Conservation (phyloP, 768 basidiomycete species). For the Crucibulum laeve region DNA sequence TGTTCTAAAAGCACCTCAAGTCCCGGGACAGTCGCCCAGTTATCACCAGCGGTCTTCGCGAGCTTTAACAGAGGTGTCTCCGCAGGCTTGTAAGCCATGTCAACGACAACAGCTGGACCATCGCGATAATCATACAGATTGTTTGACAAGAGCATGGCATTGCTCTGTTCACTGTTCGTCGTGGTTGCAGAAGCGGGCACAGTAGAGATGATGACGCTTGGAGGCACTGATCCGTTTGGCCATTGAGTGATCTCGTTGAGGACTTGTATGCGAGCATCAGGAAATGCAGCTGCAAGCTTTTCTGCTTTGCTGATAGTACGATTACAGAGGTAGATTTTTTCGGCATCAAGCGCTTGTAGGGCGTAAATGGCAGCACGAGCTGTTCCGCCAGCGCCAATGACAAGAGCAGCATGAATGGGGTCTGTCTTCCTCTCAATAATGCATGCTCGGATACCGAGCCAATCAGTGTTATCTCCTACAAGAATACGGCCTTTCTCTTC, state of each 20-base stretch:
- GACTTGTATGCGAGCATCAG: slow-evolving; percentile 53
- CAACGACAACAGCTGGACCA: slow-evolving; percentile 68
- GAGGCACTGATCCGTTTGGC: slow-evolving; percentile 38
- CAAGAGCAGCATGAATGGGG: slow-evolving; percentile 53
- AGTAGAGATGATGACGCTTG: slow-evolving; percentile 82
- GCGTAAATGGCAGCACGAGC: slow-evolving; percentile 94
- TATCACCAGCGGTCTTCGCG: slow-evolving; percentile 43
- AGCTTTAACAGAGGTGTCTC: slow-evolving; percentile 76
- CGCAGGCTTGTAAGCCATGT: slow-evolving; percentile 92
- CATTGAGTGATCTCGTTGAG: slow-evolving; percentile 55
- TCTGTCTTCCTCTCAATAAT: slow-evolving; percentile 35
- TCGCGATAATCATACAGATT: slow-evolving; percentile 50
- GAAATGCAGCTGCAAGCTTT: slow-evolving; percentile 64
- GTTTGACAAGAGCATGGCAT: slow-evolving; percentile 46
- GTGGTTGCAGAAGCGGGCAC: slow-evolving; percentile 71
- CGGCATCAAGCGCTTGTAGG: slow-evolving; percentile 61
- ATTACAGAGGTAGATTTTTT: slow-evolving; percentile 82
- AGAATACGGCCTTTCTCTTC: slow-evolving; percentile 45
- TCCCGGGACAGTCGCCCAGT: slow-evolving; percentile 75
- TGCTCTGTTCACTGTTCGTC: slow-evolving; percentile 17
- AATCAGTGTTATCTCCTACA: slow-evolving; percentile 94
- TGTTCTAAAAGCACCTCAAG: slow-evolving; percentile 87
- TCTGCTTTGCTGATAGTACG: slow-evolving; percentile 74
- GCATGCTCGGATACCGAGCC: slow-evolving; percentile 76
- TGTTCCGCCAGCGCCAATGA: slow-evolving; percentile 95